These are phyloP conservation scores for Glycine tomentella DNA, from an alignment of 306 rosid species.

Conservation along the genomic window DNA sequence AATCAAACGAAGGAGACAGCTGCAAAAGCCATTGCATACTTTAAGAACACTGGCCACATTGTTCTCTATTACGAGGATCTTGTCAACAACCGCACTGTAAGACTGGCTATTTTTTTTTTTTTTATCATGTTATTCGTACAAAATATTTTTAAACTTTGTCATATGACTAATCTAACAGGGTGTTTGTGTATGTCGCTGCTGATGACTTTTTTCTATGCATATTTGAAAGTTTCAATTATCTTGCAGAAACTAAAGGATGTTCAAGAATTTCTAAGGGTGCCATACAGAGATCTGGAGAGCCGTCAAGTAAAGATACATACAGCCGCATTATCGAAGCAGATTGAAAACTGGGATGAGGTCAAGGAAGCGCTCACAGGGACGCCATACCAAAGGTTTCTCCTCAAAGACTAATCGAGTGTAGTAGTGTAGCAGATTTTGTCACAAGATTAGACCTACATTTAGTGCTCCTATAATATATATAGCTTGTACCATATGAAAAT, in stretches of 20 bases:
- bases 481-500: no score
- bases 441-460: no score
- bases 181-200: no score
- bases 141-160: no score
- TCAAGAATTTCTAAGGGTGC: conserved; percentile 67
- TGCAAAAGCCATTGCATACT: conserved; percentile 55
- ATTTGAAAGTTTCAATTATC: neutral
- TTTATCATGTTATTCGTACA: no score
- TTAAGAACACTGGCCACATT: conserved; percentile 63
- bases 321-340: conserved; percentile 57
- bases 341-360: conserved; percentile 73
- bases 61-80: conserved; percentile 75
- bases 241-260: conserved; percentile 66
- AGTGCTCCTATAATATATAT: no score
- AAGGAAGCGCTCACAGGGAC: conserved; percentile 52
- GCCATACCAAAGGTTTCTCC: conserved; percentile 55
- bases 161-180: no score
- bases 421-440: no score
- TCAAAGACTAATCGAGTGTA: neutral
- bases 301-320: conserved; percentile 71
- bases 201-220: neutral
- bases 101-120: no score
- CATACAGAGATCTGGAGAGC: conserved; percentile 61
- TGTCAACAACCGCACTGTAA: conserved; percentile 59
- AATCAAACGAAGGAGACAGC: conserved; percentile 53